Conservation (phyloP, 2,329 filamentous ascomycete species). For the Ascochyta pisi region DNA sequence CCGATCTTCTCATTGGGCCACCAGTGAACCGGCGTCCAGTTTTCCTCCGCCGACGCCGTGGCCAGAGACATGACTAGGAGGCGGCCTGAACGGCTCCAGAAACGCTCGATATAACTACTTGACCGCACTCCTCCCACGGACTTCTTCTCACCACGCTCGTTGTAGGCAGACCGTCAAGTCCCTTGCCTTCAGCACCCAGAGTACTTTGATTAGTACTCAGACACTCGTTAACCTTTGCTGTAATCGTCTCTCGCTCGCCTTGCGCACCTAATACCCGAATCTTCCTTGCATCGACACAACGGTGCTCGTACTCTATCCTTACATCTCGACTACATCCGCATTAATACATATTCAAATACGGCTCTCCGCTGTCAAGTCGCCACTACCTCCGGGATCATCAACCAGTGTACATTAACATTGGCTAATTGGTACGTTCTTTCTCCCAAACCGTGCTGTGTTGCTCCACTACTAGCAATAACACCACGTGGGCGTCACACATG, state of each 20-base stretch:
- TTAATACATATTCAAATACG: constrained; percentile 6
- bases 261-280: constrained; percentile 17
- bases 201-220: constrained; percentile 22
- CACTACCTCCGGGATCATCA: constrained; percentile 2
- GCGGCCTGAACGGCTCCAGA: constrained; percentile 15
- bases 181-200: constrained; percentile 33
- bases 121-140: constrained; percentile 23
- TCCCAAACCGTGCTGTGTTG: not conserved
- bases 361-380: not conserved
- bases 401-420: not conserved
- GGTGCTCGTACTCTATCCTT: constrained; percentile 14
- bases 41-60: constrained; percentile 15
- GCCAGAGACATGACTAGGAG: constrained; percentile 24
- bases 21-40: constrained; percentile 19
- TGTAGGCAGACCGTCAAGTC: constrained; percentile 34
- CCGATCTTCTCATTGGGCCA: constrained; percentile 4
- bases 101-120: constrained; percentile 29
- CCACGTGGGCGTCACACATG: constrained; percentile 6
- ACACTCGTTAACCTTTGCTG: constrained; percentile 24
- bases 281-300: constrained; percentile 13
- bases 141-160: constrained; percentile 27
- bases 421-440: constrained; percentile 13
- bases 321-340: constrained; percentile 9
- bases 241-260: constrained; percentile 19
- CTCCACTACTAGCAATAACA: not conserved